Percentiles rank a stretch among this genome's conserved stretches.
Conservation (phyloP, 768 basidiomycete species). For the Cystofilobasidium capitatum region DNA sequence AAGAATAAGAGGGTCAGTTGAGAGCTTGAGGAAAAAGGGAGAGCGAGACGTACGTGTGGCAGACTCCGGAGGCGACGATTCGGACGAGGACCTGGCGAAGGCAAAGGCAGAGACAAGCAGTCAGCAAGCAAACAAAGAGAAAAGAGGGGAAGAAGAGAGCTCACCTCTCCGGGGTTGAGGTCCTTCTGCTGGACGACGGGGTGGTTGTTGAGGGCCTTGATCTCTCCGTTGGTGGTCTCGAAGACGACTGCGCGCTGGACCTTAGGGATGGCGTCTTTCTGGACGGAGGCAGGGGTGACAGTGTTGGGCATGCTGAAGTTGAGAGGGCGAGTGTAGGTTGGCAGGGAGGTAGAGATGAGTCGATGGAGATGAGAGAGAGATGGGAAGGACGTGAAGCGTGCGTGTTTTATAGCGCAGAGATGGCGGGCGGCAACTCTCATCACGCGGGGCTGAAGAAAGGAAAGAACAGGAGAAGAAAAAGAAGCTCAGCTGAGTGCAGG, state of each 20-base stretch:
- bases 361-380: no score
- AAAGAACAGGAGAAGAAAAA: no score
- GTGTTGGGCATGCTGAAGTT: no score
- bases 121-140: background rate
- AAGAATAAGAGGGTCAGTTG: background rate
- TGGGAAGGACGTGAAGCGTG: no score
- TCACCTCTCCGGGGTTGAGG: slow-evolving; percentile 38
- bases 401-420: no score
- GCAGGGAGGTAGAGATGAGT: no score
- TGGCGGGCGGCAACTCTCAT: no score
- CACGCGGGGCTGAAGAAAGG: no score
- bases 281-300: no score
- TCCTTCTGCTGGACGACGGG: slow-evolving; percentile 35
- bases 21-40: background rate
- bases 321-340: no score
- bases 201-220: slow-evolving; percentile 29
- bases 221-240: slow-evolving; percentile 13
- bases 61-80: slow-evolving; percentile 69
- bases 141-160: slow-evolving; percentile 32
- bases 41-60: slow-evolving; percentile 48
- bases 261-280: slow-evolving; percentile 32
- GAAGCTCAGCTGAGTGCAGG: no score
- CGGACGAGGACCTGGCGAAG: slow-evolving; percentile 7
- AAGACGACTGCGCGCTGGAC: slow-evolving; percentile 31
- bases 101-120: background rate